A percentile compares a stretch with the other conserved stretches of the same genome.
These are phyloP conservation scores for Solanum ossicruentum DNA, from an alignment of 257 asterid species.

Conservation along the genomic window DNA sequence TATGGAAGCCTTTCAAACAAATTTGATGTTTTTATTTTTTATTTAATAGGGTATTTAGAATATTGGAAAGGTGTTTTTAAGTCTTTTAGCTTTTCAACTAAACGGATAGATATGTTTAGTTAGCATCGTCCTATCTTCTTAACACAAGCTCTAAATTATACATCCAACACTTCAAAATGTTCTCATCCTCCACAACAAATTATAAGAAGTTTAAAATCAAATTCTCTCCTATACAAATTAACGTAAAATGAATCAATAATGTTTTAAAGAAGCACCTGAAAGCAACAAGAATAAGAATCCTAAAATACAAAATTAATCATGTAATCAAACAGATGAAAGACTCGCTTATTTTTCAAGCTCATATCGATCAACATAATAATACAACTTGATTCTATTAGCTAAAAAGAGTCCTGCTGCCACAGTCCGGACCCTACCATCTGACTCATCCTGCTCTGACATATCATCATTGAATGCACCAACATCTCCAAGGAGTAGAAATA, in stretches of 20 bases:
- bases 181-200: neutral
- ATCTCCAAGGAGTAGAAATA: conserved; percentile 81
- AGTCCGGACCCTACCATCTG: conserved; percentile 36
- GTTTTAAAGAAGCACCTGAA: neutral
- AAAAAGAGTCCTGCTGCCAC: conserved; percentile 73
- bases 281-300: neutral
- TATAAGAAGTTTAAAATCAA: neutral
- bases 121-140: neutral
- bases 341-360: conserved; percentile 97
- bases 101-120: neutral
- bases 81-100: neutral
- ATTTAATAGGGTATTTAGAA: neutral
- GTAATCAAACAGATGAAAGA: conserved; percentile 62
- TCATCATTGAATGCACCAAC: conserved; percentile 72
- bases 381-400: conserved; percentile 66
- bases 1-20: neutral
- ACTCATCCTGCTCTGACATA: conserved; percentile 69
- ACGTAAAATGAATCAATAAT: neutral
- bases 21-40: neutral
- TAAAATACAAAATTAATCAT: neutral
- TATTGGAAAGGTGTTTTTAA: neutral
- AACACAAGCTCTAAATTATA: neutral
- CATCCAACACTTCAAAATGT: neutral
- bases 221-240: neutral
- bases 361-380: conserved; percentile 78